Percentiles rank a stretch among this genome's conserved stretches.
Evolutionary conservation across 352 stramenopile species (phyloP).

Genomic region (Globisporangium canariense): DNA sequence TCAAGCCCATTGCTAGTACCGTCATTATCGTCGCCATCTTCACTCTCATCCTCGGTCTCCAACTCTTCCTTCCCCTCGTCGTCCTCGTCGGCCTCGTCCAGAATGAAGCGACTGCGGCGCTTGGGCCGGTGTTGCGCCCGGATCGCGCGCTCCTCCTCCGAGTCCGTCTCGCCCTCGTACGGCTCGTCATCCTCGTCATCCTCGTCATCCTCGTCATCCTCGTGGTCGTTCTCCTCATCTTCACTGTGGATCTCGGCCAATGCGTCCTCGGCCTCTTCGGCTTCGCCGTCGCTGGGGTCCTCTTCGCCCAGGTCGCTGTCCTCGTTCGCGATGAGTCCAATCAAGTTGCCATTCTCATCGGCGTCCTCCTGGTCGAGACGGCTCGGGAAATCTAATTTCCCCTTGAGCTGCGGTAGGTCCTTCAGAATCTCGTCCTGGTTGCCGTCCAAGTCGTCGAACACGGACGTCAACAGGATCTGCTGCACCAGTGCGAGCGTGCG

Average conservation of each 20-base stretch:
- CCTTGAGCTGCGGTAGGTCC: conserved; percentile 53
- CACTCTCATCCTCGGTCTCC: conserved; percentile 20
- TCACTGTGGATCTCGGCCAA: conserved; percentile 24
- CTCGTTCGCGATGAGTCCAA: conserved; percentile 60
- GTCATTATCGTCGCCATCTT: conserved; percentile 13
- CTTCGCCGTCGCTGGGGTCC: conserved; percentile 32
- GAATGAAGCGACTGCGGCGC: conserved; percentile 59
- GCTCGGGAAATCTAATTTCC: conserved; percentile 73
- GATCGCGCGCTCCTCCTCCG: conserved; percentile 50
- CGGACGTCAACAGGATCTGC: conserved; percentile 60
- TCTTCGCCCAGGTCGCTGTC: conserved; percentile 68
- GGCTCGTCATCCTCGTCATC: conserved; percentile 24
- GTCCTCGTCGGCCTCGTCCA: conserved; percentile 66
- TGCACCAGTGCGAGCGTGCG: conserved; percentile 60
- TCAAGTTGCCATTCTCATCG: conserved; percentile 80
- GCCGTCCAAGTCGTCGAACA: conserved; percentile 85
- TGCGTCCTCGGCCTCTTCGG: conserved; percentile 21
- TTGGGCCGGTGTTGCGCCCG: conserved; percentile 18
- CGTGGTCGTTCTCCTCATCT: conserved; percentile 28
- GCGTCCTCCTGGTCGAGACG: conserved; percentile 77
- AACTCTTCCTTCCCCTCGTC: conserved; percentile 23
- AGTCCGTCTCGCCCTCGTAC: conserved; percentile 67
- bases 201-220: conserved; percentile 28
- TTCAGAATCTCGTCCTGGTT: conserved; percentile 70
- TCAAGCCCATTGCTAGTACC: background rate